Base-by-base conservation (phyloP, 2,329 filamentous ascomycete species). In the Monilinia polystroma region DNA sequence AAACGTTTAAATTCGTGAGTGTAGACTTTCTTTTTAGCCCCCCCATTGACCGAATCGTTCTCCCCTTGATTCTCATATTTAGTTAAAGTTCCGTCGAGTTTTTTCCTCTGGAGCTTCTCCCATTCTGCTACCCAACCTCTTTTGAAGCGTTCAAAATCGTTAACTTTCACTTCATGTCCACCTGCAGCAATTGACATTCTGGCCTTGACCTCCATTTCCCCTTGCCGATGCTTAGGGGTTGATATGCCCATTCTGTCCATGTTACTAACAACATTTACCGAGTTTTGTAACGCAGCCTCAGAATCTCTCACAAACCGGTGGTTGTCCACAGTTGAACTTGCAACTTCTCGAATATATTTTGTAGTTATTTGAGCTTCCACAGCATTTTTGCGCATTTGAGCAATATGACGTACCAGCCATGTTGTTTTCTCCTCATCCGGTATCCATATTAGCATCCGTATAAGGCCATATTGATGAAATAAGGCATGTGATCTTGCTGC, bases 381-480 rank as follows among this genome's bases (percentile, higher is more conserved):
- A 5, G 85, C 81, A 29, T 81, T 76, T 56, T 87, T 87, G 53
- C 78, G 82, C n/a, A 89, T 84, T 1, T 80, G 77, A 45, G 80
- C 77, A 3, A 90, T 74, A 2, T 80, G 79, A 63, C 84, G 84
- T 0, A 93, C 90, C 10, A 97, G 67, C 0, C 91, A 71, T 1
- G 76, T 69, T 8, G 77, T 73, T 70, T 86, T 86, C 66, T 92
- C 89, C 0, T 84, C 80, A 54, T 88, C 81, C 1, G 85, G 82
- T 4, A 88, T 74, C 88, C 93, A 93, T 51, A 93, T 75, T 0
- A 98, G 82, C 81, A 94, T 89, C 59, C 93, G 87, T 3, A 96
- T 88, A 23, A 88, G 84, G 3, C 94, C 94, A 75, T 92, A 93
- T 38, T 82, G 81, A 72, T 97, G 90, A 72, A 96, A 85, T 0